A percentile compares a stretch with the other conserved stretches of the same genome.
These are phyloP conservation scores for Arthrobotrys conoides DNA, from an alignment of 2,329 filamentous ascomycete genomes.

Conservation along the genomic window DNA sequence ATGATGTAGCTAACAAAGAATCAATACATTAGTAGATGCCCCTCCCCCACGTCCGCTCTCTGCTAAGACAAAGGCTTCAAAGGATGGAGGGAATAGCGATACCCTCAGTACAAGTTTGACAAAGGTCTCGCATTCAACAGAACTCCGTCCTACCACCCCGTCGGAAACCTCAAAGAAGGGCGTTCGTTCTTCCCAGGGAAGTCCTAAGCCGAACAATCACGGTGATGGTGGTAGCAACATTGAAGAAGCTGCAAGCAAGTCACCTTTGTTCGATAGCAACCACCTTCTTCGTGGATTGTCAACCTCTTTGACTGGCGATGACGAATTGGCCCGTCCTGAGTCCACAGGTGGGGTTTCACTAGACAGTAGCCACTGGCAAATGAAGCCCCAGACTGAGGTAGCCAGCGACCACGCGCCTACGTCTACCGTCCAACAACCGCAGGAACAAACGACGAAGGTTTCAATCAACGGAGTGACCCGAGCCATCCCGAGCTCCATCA, in stretches of 20 bases:
- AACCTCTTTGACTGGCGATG: neutral
- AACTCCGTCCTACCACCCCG: neutral
- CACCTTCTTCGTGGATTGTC: neutral
- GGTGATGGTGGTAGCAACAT: neutral
- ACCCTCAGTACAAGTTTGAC: conserved; percentile 35
- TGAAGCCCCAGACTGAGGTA: neutral
- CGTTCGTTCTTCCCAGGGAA: neutral
- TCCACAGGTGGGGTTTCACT: neutral
- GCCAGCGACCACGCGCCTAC: neutral
- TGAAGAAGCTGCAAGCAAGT: neutral
- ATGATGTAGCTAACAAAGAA: conserved; percentile 21
- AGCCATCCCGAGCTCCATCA: conserved; percentile 43
- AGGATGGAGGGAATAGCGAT: conserved; percentile 27
- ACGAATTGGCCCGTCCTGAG: neutral
- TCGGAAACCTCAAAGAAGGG: neutral
- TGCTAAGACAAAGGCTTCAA: neutral
- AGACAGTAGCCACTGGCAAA: conserved; percentile 2
- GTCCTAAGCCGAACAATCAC: neutral
- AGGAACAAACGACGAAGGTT: conserved; percentile 17
- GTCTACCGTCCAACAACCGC: neutral
- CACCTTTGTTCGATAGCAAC: neutral
- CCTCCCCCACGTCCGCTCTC: neutral
- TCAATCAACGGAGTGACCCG: conserved; percentile 49
- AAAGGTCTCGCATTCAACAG: conserved; percentile 22
- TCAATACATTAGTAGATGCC: conserved; percentile 1